phyloP scores from a whole-genome alignment of 805 yeast genomes.

The Kodamaea hsintzibuensis region DNA sequence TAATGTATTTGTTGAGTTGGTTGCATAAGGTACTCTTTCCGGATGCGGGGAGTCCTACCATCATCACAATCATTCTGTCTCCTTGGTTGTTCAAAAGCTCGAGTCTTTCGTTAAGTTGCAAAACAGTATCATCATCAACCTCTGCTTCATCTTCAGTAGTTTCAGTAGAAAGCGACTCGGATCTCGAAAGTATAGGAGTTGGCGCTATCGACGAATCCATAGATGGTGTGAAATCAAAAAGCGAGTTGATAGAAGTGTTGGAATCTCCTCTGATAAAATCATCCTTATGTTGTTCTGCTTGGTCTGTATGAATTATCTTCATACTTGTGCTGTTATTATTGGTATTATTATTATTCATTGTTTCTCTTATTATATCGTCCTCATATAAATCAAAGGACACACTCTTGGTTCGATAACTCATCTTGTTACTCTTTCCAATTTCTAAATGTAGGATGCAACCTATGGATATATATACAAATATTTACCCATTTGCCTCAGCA shows the following conservation, averaged over 20 bases:
- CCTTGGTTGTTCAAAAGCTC: conserved; percentile 1
- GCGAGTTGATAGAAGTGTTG: conserved; percentile 29
- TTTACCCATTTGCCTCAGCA: background rate
- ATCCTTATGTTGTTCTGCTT: background rate
- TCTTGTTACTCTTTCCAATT: background rate
- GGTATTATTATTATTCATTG: background rate
- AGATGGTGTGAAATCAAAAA: conserved; percentile 21
- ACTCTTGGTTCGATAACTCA: background rate
- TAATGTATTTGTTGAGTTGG: conserved; percentile 32
- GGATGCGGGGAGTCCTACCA: conserved; percentile 44
- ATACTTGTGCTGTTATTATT: too few relatives aligned
- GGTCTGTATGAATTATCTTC: background rate
- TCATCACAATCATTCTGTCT: conserved; percentile 27
- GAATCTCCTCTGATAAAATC: conserved; percentile 15
- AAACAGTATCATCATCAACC: background rate
- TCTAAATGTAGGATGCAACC: background rate
- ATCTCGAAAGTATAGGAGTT: conserved; percentile 18
- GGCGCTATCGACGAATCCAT: conserved; percentile 6
- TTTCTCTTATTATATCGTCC: background rate
- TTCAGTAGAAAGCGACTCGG: conserved; percentile 12
- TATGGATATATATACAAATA: background rate
- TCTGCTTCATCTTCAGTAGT: conserved; percentile 1
- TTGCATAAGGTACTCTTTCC: conserved; percentile 42
- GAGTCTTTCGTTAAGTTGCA: conserved; percentile 8
- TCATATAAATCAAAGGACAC: conserved; percentile 5